A percentile compares a stretch with the other conserved stretches of the same genome.
phyloP scores from a whole-genome alignment of 73 alveolate genomes.

The Paramecium biaurelia region DNA sequence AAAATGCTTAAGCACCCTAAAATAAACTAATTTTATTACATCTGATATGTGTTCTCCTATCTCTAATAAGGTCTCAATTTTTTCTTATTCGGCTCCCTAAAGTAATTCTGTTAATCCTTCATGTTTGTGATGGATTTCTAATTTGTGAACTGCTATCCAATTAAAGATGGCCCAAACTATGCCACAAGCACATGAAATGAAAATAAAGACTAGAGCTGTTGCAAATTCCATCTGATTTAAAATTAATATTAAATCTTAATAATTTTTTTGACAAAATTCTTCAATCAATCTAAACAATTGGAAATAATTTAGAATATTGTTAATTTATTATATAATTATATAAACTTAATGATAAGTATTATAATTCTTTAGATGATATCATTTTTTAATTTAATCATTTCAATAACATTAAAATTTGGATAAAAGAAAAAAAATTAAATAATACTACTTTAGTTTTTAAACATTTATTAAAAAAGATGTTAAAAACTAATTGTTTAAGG shows the following conservation, averaged over 20 bases:
- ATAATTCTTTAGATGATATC: background rate
- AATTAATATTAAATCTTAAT: background rate
- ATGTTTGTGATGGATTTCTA: background rate
- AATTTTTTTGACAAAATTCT: background rate
- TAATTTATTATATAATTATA: background rate
- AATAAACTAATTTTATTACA: background rate
- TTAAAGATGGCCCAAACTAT: constrained; percentile 52
- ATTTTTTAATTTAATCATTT: background rate
- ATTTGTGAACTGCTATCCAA: constrained; percentile 49
- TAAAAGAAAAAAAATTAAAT: background rate
- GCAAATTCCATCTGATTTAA: constrained; percentile 35
- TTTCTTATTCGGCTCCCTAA: constrained; percentile 56
- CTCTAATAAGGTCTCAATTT: constrained; percentile 7
- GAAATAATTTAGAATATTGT: background rate
- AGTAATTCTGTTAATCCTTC: constrained; percentile 41
- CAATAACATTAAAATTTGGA: background rate
- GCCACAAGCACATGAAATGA: constrained; percentile 31
- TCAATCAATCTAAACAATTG: background rate
- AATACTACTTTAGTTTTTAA: background rate
- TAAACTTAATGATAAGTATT: too few relatives aligned
- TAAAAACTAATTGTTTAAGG: background rate
- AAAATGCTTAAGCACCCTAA: constrained; percentile 86
- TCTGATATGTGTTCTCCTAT: constrained; percentile 56
- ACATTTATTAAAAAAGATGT: background rate
- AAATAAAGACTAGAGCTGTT: constrained; percentile 48